Evolutionary conservation across 2,329 filamentous ascomycete genomes (phyloP), one percentile per base, ranked within the genome.

Genomic region (Acrocalymma vagum): DNA sequence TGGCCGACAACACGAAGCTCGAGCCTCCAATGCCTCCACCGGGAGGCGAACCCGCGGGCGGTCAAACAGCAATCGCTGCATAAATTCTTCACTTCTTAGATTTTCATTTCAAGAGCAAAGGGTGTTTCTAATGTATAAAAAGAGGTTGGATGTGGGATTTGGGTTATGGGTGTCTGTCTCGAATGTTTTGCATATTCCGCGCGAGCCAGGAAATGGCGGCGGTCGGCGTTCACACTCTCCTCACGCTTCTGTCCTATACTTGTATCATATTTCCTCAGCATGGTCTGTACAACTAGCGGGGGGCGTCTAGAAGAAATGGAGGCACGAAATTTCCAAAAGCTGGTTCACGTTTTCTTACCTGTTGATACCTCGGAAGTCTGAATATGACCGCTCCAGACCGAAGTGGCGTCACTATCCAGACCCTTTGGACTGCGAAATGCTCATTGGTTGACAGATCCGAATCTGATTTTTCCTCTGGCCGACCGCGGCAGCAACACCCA

Each of bases 1-100:
- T 96, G 82, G 89, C 92, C 23, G 88, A 91, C 51, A 87, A 86
- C 70, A 95, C 90, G 52, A 87, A 87, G 75, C 77, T 95, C 59
- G 90, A 96, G 51, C 58, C 73, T 13, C 76, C 75, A 9, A 74
- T 75, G 26, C 73, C 74, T 38, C 75, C 74, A 20, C 71, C 73
- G 47, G 53, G 45, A 26, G 52, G 56, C 23, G 45, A 49, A 39
- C 45, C 56, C 28, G 38, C 49, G 3, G 42, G 53, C 24, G 51
- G 49, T 37, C 48, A 48, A 20, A 46, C 58, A 43, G 53, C 60
- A 13, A 42, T 62, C 17, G 48, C 55, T 23, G 60, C 62, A 21
- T 65, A 62, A 51, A 38, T 17, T 35, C 16, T 29, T 47, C 21
- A 34, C 48, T 45, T 39, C 38, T 36, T 25, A 45, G 31, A 41